These are phyloP conservation scores for Pyrus hybrid DNA, from an alignment of 331 rosid genomes.

Conservation along the genomic window DNA sequence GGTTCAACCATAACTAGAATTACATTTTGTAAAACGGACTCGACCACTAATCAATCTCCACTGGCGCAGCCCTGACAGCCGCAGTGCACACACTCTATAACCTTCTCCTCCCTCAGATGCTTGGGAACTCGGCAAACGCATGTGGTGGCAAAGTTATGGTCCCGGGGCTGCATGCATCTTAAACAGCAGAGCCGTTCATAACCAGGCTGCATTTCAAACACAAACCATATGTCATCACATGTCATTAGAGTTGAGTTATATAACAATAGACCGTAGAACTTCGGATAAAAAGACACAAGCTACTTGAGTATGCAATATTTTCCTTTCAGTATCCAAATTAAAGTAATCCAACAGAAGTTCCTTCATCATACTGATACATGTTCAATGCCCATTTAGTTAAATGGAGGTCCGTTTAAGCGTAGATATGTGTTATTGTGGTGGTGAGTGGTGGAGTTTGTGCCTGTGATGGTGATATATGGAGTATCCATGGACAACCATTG, in stretches of 20 bases:
- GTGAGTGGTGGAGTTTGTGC: too few relatives aligned
- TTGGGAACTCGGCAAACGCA: conserved; percentile 88
- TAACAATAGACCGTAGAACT: background rate
- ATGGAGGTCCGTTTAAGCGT: too few relatives aligned
- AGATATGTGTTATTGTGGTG: too few relatives aligned
- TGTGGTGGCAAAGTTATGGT: conserved; percentile 86
- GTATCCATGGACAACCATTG: too few relatives aligned
- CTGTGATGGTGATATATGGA: too few relatives aligned
- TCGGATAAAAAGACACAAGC: background rate
- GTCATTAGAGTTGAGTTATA: background rate
- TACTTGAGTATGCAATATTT: background rate
- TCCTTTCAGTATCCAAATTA: background rate
- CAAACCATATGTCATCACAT: background rate
- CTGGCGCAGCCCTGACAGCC: conserved; percentile 96
- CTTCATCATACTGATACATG: too few relatives aligned
- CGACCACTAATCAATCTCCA: conserved; percentile 45
- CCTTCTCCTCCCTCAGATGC: conserved; percentile 83
- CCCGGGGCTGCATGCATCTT: conserved; percentile 89
- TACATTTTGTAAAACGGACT: background rate
- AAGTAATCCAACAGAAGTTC: background rate
- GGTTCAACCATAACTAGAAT: background rate
- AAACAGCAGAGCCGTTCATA: conserved; percentile 86
- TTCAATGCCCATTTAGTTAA: too few relatives aligned
- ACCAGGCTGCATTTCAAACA: conserved; percentile 55
- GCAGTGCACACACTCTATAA: conserved; percentile 81